phyloP scores from a whole-genome alignment of 768 basidiomycete genomes.

The Mycena olivaceomarginata region DNA sequence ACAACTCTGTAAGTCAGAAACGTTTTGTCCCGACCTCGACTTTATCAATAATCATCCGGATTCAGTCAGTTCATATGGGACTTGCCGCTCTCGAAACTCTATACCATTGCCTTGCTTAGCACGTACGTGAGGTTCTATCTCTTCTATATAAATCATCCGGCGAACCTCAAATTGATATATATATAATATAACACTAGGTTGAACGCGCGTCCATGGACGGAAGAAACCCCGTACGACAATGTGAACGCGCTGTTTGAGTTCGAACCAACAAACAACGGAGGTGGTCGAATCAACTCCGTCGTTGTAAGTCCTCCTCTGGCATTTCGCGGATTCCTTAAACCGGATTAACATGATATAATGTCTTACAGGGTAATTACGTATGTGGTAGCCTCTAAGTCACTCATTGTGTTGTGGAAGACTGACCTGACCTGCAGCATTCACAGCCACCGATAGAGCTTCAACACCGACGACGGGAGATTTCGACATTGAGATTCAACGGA shows the following conservation, averaged over 20 bases:
- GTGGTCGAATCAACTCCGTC: slow-evolving; percentile 14
- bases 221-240: slow-evolving; percentile 13
- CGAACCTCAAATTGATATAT: slow-evolving; percentile 5
- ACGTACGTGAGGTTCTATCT: slow-evolving; percentile 20
- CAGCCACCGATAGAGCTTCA: slow-evolving; percentile 17
- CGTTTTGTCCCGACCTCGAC: slow-evolving; percentile 13
- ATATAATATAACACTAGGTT: slow-evolving; percentile 7
- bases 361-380: slow-evolving; percentile 12
- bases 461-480: slow-evolving; percentile 9
- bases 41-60: slow-evolving; percentile 21
- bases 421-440: background rate
- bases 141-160: slow-evolving; percentile 8
- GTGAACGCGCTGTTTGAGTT: slow-evolving; percentile 31
- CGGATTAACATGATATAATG: slow-evolving; percentile 17
- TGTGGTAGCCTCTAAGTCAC: background rate
- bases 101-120: slow-evolving; percentile 40
- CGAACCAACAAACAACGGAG: slow-evolving; percentile 14
- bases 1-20: slow-evolving; percentile 29
- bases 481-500: slow-evolving; percentile 14
- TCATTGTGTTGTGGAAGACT: background rate
- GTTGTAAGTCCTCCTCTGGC: slow-evolving; percentile 12
- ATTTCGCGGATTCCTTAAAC: slow-evolving; percentile 15
- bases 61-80: slow-evolving; percentile 43
- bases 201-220: slow-evolving; percentile 28
- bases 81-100: slow-evolving; percentile 41